A percentile compares a stretch with the other conserved stretches of the same genome.
Evolutionary conservation across 768 basidiomycete species (phyloP).

Genomic region (Scleroderma citrinum): DNA sequence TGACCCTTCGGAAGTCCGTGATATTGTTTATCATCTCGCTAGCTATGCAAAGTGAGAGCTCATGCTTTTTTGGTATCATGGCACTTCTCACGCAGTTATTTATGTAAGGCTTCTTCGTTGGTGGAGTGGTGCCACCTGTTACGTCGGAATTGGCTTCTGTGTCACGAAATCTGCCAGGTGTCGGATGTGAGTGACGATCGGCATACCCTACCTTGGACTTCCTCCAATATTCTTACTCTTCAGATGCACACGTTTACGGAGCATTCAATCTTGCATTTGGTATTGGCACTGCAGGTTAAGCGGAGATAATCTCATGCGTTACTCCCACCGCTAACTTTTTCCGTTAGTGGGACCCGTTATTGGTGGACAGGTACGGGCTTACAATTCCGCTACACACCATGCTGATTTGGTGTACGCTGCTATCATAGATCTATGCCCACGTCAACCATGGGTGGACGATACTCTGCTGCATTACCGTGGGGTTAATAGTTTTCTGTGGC

Average conservation of each 20-base stretch:
- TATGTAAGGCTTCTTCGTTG: constrained; percentile 52
- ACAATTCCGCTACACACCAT: too few species aligned
- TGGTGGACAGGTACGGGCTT: constrained; percentile 52
- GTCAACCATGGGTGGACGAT: constrained; percentile 53
- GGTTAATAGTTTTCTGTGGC: constrained; percentile 34
- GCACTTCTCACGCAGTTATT: not conserved
- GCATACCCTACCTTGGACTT: not conserved
- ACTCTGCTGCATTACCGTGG: constrained; percentile 44
- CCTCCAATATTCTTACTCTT: not conserved
- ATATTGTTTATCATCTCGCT: constrained; percentile 32
- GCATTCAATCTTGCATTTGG: constrained; percentile 71
- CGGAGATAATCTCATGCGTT: constrained; percentile 12
- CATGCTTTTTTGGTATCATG: not conserved
- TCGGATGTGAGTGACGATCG: constrained; percentile 53
- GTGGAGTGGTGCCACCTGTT: constrained; percentile 54
- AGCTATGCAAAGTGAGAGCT: constrained; percentile 48
- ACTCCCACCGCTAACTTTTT: constrained; percentile 2
- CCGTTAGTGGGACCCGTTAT: constrained; percentile 60
- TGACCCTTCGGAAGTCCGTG: constrained; percentile 51
- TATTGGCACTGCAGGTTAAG: constrained; percentile 50
- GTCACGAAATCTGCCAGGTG: constrained; percentile 48
- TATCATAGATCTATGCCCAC: constrained; percentile 52
- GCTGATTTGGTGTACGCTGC: not conserved
- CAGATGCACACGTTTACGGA: constrained; percentile 72
- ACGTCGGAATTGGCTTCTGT: constrained; percentile 64